Base-by-base conservation (phyloP, 73 alveolate genomes). In the Paraurostyla sp. region DNA sequence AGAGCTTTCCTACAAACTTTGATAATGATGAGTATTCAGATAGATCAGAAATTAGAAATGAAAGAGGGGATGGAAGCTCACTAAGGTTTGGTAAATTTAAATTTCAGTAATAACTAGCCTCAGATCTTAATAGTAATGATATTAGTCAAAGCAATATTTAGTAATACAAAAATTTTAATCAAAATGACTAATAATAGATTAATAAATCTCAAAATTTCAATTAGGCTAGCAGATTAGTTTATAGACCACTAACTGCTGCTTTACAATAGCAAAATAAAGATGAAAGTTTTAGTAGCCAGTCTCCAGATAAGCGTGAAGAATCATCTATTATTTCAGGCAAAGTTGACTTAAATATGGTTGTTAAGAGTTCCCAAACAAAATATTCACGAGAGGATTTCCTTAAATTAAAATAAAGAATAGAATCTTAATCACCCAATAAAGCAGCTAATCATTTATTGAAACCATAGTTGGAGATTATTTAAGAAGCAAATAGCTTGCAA, bases 181-280 rank as follows among this genome's bases (percentile, higher is more conserved):
- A 52, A 20, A 11, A 52, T 52, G 69, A 52, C 23, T 52, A 6
- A 9, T 4, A 9, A 13, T 25, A 52, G 4, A 20, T 18, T 52
- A 4, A 6, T 9, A 52, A 52, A 13, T 18, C 9, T 52, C 38
- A 52, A 20, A n/a, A 9, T 13, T 9, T 52, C 13, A 52, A n/a
- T 52, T 35, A 52, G 23, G 13, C 69, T 52, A 45, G 18, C 57
- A 65, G 41, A 65, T 22, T 1, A 7, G 25, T 32, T 65, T 65
- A 65, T 65, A 65, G 82, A 22, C 82, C 82, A 13, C 38, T 65
- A 7, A 65, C 82, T 13, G 82, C 82, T 65, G 25, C n/a, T 38
- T 2, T 22, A 36, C 82, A 56, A 1, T 38, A 38, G 3, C 13
- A 40, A 1, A 65, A 40, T 38, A 32, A 22, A 35, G 82, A 65